Evolutionary conservation across 1,139 yeast genomes (phyloP).

Genomic region (Sugiyamaella sp.): DNA sequence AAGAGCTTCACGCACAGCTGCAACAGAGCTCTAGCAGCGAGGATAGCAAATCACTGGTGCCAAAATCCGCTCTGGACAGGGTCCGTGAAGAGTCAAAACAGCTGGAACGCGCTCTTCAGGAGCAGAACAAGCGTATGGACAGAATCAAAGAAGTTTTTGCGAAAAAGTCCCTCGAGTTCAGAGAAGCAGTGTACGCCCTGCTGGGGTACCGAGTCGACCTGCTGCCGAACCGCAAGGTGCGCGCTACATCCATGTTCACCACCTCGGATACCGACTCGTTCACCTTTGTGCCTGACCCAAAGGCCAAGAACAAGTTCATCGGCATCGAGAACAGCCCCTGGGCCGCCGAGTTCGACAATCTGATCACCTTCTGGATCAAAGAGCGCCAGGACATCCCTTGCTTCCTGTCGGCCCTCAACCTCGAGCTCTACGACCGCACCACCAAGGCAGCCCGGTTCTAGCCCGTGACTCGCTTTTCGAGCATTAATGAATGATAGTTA

Average conservation of each 20-base stretch:
- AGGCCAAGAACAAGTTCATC: conserved; percentile 39
- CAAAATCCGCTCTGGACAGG: conserved; percentile 67
- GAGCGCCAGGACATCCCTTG: conserved; percentile 77
- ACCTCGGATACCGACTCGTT: conserved; percentile 41
- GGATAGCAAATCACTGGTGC: conserved; percentile 45
- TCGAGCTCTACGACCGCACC: conserved; percentile 58
- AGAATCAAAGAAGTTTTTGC: conserved; percentile 67
- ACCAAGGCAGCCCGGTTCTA: conserved; percentile 33
- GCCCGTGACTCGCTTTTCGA: background rate
- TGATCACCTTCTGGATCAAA: conserved; percentile 67
- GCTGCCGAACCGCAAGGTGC: conserved; percentile 65
- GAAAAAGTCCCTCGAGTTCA: conserved; percentile 73
- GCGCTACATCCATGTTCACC: conserved; percentile 61
- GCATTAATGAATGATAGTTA: too few relatives aligned
- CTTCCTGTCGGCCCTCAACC: conserved; percentile 73
- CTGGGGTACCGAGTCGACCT: conserved; percentile 80
- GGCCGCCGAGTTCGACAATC: conserved; percentile 55
- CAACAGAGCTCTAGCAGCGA: conserved; percentile 27
- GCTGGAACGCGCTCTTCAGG: conserved; percentile 54
- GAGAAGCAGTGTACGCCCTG: conserved; percentile 67
- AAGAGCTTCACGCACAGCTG: conserved; percentile 48
- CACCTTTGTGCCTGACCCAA: conserved; percentile 44
- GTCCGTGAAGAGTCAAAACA: conserved; percentile 57
- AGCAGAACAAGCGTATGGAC: conserved; percentile 57
- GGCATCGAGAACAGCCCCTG: conserved; percentile 43